Evolutionary conservation across 257 asterid genomes (phyloP), one percentile per base, ranked within the genome.

Genomic region (Gentiana dahurica): DNA sequence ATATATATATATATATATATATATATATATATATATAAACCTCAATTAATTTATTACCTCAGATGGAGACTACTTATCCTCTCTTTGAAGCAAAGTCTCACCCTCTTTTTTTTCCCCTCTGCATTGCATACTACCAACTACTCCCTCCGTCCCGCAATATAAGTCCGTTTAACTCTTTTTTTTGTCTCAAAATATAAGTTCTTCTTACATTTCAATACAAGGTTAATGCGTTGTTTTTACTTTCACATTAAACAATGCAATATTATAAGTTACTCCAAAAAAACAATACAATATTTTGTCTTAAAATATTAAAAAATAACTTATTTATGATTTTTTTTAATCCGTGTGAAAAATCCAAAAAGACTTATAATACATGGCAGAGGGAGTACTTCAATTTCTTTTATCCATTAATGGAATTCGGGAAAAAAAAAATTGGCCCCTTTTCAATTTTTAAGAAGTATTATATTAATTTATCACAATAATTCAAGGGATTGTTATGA

Each of bases 31-130:
- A 67, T 51, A 49, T 47, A 3, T 63, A 43, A n/a, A n/a, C n/a
- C n/a, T n/a, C n/a, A 41, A 41, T 41, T 7, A 5, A 44, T 68
- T 71, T 64, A 79, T 78, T 79, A 76, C 74, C 75, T 76, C 71
- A 66, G 84, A 75, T 70, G 64, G 63, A 71, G 80, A 74, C 75
- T 57, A 24, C 59, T 51, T 68, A 60, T 66, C 94, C 71, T 89
- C 79, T 81, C 87, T 89, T 80, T 81, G 78, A 87, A 79, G 91
- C 69, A 61, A 84, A 81, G 94, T 71, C 82, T 70, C 71, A 75
- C 73, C 74, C 79, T 56, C 61, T 72, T 65, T 75, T 80, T 24
- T 24, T 24, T 24, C 0, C 24, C 1, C 24, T 24, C 24, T 24
- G 24, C 24, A 33, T 7, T 45, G 34, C 36, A 46, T 56, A 49